These are phyloP conservation scores for Bjerkandera adusta DNA, from an alignment of 1,284 basidiomycete genomes.

Conservation along the genomic window DNA sequence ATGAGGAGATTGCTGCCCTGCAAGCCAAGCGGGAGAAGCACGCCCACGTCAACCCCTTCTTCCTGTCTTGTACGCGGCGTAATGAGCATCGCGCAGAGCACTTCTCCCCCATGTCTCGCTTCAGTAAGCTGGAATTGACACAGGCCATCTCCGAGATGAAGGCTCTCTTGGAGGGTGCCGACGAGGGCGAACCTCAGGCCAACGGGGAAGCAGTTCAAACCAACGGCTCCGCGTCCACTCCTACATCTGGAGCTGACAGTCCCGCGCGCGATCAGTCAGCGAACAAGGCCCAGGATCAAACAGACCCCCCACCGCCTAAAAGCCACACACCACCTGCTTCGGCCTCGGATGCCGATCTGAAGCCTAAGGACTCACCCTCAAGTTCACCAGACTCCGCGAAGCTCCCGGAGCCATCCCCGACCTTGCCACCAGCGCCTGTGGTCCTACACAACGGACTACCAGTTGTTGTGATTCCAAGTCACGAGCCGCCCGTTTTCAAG, in stretches of 20 bases:
- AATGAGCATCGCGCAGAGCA: conserved; percentile 65
- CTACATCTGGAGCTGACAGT: background rate
- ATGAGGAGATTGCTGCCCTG: conserved; percentile 45
- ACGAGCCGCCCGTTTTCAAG: conserved; percentile 43
- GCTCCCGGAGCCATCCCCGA: conserved; percentile 24
- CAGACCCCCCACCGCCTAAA: background rate
- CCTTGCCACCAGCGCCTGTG: conserved; percentile 17
- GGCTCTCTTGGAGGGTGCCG: conserved; percentile 33
- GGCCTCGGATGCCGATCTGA: background rate
- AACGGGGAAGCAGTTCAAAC: background rate
- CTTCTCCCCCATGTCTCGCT: conserved; percentile 81
- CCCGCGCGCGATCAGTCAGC: background rate
- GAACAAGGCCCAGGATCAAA: background rate
- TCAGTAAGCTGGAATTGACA: conserved; percentile 63
- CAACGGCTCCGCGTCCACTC: background rate
- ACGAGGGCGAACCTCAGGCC: background rate
- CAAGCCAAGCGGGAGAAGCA: conserved; percentile 57
- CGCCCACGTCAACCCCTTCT: conserved; percentile 66
- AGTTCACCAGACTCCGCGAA: conserved; percentile 13
- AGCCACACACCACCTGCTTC: background rate
- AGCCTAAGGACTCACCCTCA: conserved; percentile 5
- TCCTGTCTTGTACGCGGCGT: conserved; percentile 65
- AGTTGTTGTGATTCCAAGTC: conserved; percentile 36
- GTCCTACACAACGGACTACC: conserved; percentile 14
- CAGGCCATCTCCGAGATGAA: conserved; percentile 69